Percentiles rank a stretch among this genome's conserved stretches.
Conservation (phyloP, 2,329 filamentous ascomycete genomes). For the Alternaria ethzedia region DNA sequence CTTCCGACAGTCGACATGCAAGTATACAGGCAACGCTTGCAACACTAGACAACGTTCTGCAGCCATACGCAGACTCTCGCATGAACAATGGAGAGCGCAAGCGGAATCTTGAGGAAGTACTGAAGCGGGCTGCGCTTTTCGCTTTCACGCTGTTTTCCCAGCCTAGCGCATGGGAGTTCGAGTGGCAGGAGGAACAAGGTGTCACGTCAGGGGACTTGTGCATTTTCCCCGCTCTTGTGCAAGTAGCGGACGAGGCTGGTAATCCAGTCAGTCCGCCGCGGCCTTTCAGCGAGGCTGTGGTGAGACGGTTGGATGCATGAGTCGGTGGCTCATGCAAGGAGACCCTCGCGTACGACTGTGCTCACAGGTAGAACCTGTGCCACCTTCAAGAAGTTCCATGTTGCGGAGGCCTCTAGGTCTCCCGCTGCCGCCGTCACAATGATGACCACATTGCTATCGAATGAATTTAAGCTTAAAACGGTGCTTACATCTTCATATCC, state of each 20-base stretch:
- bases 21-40: slow-evolving; percentile 29
- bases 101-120: slow-evolving; percentile 43
- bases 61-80: slow-evolving; percentile 33
- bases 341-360: not conserved
- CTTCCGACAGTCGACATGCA: slow-evolving; percentile 30
- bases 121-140: slow-evolving; percentile 43
- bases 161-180: slow-evolving; percentile 41
- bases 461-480: not conserved
- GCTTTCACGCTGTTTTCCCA: slow-evolving; percentile 48
- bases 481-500: not conserved
- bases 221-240: slow-evolving; percentile 45
- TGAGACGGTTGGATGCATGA: slow-evolving; percentile 34
- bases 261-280: slow-evolving; percentile 33
- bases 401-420: not conserved
- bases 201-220: slow-evolving; percentile 38
- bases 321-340: not conserved
- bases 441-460: not conserved
- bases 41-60: slow-evolving; percentile 35
- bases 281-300: slow-evolving; percentile 38
- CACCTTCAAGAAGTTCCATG: not conserved
- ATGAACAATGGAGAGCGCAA: slow-evolving; percentile 36
- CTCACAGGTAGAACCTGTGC: not conserved
- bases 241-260: slow-evolving; percentile 40
- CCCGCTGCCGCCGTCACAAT: not conserved
- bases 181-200: slow-evolving; percentile 36